Base-by-base conservation (phyloP, 805 yeast species). In the Starmerella bombicola region DNA sequence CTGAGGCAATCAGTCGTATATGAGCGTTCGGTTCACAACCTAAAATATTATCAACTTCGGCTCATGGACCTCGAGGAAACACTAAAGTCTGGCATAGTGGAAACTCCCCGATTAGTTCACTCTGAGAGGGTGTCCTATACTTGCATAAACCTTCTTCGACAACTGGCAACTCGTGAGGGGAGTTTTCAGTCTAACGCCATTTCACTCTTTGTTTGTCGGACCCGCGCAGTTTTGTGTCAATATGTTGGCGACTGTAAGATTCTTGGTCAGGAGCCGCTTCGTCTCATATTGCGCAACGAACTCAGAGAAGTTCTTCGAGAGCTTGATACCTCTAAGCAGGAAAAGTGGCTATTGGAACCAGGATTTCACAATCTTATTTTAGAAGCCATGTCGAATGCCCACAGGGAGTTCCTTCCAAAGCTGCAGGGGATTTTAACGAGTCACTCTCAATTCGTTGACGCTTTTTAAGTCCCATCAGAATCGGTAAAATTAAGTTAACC, bases 231-330 rank as follows among this genome's bases (percentile, higher is more conserved):
- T 0, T 59, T 86, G 33, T 66, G 79, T 41, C 71, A 79, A 43
- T 76, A 73, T 46, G 62, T 80, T 5, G 73, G 78, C 13, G 85
- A 80, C 48, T 71, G 68, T 37, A 70, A 67, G 24, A 59, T 85
- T 10, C 55, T 78, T 5, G 72, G 75, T 26, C 63, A 58, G 23
- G 70, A 70, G 38, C 96, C 96, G 1, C 62, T 80, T 13, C 72
- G 88, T 0, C 66, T 69, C 30, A 57, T 80, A 6, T 83, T 82
- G 49, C 71, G 71, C 40, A 58, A 62, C 5, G 97, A 86, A 55
- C 53, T 85, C 13, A 26, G 48, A 3, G 49, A 48, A 24, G 46
- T 60, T n/a, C 46, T 62, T 13, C 23, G 25, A 7, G 49, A 47
- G 36, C 46, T 50, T 18, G 9, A n/a, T 5, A 37, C 16, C 8